Percentiles rank a stretch among this genome's conserved stretches.
Evolutionary conservation across 1,284 basidiomycete species (phyloP).

Genomic region (Wolfiporia cocos): DNA sequence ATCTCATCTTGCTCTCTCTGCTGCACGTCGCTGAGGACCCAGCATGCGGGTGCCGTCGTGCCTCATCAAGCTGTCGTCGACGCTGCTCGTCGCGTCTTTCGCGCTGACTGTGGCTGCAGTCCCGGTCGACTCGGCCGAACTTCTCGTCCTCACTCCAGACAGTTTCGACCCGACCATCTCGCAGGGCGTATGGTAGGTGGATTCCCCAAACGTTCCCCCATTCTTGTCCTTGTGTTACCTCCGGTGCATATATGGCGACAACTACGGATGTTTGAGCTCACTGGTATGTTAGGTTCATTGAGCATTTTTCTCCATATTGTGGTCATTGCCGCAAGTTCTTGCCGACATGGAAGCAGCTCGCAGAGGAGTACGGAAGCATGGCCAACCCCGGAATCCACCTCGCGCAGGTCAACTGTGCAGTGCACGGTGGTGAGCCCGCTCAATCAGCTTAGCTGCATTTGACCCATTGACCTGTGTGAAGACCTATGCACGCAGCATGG

Average conservation of each 20-base stretch:
- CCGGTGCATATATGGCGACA: background rate
- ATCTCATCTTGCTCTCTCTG: background rate
- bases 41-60: too few relatives aligned
- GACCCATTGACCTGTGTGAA: constrained; percentile 25
- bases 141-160: constrained; percentile 48
- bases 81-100: constrained; percentile 29
- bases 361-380: constrained; percentile 47
- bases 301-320: constrained; percentile 79
- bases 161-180: constrained; percentile 55
- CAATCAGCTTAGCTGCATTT: background rate
- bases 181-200: constrained; percentile 61
- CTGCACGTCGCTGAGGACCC: too few relatives aligned
- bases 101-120: constrained; percentile 29
- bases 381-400: constrained; percentile 60
- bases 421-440: constrained; percentile 66
- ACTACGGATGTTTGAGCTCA: background rate
- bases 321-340: constrained; percentile 72
- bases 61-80: constrained; percentile 22
- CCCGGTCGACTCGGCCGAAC: constrained; percentile 31
- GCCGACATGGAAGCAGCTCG: constrained; percentile 80
- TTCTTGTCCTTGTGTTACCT: background rate
- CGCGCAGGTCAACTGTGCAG: constrained; percentile 83
- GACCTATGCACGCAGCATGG: constrained; percentile 74
- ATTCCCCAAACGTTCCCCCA: too few relatives aligned
- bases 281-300: constrained; percentile 47